Conservation (phyloP, 2,329 filamentous ascomycete genomes). For the Capronia americana region DNA sequence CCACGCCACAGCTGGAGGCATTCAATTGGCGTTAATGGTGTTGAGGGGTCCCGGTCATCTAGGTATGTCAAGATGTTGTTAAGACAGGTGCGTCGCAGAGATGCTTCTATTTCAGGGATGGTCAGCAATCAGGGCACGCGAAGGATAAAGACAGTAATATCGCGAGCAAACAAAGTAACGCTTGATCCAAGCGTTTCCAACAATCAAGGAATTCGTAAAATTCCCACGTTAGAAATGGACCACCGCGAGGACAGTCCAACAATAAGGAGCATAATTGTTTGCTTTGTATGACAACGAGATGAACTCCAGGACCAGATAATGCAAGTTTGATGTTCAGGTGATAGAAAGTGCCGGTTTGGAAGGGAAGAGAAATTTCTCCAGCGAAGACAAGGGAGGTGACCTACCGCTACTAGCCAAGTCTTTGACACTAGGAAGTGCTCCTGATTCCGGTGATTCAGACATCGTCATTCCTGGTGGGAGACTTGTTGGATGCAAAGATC, state of each 20-base stretch:
- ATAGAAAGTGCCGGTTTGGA: background rate
- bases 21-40: conserved; percentile 34
- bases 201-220: background rate
- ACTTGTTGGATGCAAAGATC: background rate
- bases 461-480: conserved; percentile 13
- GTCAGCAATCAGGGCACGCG: background rate
- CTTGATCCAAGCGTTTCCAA: background rate
- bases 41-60: conserved; percentile 22
- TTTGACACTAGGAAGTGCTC: conserved; percentile 37
- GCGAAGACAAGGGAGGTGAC: no score
- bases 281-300: background rate
- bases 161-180: background rate
- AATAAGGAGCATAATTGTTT: background rate
- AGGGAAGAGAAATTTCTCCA: background rate
- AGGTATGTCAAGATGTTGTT: conserved; percentile 34
- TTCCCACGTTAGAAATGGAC: background rate
- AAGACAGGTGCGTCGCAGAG: conserved; percentile 33
- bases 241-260: background rate
- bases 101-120: conserved; percentile 26
- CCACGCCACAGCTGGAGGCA: conserved; percentile 40
- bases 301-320: background rate
- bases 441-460: conserved; percentile 18
- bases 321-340: background rate
- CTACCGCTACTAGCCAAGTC: conserved; percentile 40
- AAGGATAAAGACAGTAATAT: background rate